phyloP scores from a whole-genome alignment of 164 flowering plant genomes.

The Piper longum region DNA sequence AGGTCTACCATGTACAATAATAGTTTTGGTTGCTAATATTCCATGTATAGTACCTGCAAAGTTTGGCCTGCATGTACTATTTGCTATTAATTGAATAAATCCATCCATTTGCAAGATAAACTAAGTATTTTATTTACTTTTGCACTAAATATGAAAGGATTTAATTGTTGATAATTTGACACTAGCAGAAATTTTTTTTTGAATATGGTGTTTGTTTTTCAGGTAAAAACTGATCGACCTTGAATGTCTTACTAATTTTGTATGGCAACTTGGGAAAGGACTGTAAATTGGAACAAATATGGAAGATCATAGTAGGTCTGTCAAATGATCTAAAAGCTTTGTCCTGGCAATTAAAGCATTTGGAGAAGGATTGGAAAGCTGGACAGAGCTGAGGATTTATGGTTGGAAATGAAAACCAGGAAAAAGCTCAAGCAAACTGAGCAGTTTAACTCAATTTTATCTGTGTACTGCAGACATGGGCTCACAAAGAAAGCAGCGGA shows the following conservation, averaged over 20 bases:
- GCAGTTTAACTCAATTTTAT: conserved; percentile 70
- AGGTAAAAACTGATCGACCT: conserved; percentile 66
- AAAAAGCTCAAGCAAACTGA: conserved; percentile 49
- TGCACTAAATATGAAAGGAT: no score
- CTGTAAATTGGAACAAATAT: conserved; percentile 46
- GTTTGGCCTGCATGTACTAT: no score
- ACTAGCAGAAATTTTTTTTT: no score
- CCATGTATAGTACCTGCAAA: no score
- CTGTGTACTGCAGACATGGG: conserved; percentile 67
- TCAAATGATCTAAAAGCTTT: conserved; percentile 53
- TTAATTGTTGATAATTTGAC: no score
- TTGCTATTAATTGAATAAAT: no score
- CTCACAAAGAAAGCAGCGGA: conserved; percentile 44
- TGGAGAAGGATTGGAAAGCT: conserved; percentile 60
- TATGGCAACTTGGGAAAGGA: conserved; percentile 67
- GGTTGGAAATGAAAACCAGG: conserved; percentile 52
- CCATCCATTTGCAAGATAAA: no score
- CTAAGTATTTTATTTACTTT: no score
- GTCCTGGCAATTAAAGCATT: conserved; percentile 79
- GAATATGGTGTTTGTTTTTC: conserved; percentile 1
- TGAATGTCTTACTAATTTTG: conserved; percentile 64
- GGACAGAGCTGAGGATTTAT: conserved; percentile 63
- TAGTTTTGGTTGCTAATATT: no score
- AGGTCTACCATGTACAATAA: no score
- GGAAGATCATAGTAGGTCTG: conserved; percentile 32